These are phyloP conservation scores for Secale cereale DNA, from an alignment of 176 grass and related monocot genomes.

Conservation along the genomic window DNA sequence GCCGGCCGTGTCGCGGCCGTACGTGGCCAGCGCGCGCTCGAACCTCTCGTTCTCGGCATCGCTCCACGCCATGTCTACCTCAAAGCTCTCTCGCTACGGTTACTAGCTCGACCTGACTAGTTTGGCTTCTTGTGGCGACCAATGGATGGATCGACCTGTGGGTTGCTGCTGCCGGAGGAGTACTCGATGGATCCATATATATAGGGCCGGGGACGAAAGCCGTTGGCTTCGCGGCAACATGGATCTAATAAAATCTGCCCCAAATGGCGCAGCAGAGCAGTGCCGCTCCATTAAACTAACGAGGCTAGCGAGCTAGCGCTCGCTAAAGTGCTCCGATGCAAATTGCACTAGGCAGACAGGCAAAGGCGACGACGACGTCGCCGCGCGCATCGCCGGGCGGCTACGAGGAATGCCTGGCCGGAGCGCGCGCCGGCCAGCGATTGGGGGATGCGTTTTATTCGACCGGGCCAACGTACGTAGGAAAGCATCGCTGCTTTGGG, in stretches of 20 bases:
- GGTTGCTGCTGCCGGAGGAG: background rate
- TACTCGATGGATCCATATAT: background rate
- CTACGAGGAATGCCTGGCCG: background rate
- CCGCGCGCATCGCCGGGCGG: background rate
- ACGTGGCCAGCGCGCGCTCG: constrained; percentile 48
- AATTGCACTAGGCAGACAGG: constrained; percentile 1
- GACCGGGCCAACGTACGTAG: constrained; percentile 26
- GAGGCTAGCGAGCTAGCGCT: background rate
- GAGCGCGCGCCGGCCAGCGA: background rate
- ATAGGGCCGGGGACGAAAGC: constrained; percentile 21
- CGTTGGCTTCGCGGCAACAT: constrained; percentile 1
- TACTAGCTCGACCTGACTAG: background rate
- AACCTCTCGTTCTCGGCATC: constrained; percentile 46
- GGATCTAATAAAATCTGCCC: constrained; percentile 8
- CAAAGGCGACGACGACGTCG: background rate
- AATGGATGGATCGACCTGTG: background rate
- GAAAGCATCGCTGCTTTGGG: constrained; percentile 44
- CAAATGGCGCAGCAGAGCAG: constrained; percentile 5
- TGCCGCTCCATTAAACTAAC: constrained; percentile 16
- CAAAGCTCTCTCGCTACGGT: background rate
- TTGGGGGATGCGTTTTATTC: constrained; percentile 46
- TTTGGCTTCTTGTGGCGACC: background rate
- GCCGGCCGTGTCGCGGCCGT: constrained; percentile 37
- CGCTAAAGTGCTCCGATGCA: constrained; percentile 33
- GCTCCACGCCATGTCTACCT: constrained; percentile 36